Evolutionary conservation across 345 rosid genomes (phyloP).

Genomic region (Eucalyptus melliodora): DNA sequence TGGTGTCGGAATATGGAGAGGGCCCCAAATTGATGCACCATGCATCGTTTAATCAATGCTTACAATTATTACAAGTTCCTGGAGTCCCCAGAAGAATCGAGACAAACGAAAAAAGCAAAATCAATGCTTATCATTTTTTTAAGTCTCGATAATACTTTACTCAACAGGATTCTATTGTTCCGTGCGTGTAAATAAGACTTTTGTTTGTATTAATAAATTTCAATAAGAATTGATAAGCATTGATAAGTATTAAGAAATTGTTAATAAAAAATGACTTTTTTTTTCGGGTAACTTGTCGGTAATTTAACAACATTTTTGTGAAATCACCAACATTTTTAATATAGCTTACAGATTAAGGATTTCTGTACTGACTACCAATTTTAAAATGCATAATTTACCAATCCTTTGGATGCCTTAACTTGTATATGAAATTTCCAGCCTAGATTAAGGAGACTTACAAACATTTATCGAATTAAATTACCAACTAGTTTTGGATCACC

Average conservation of each 20-base stretch:
- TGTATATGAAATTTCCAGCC: neutral
- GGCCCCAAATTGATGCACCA: neutral
- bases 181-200: neutral
- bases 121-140: neutral
- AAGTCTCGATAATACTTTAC: neutral
- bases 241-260: neutral
- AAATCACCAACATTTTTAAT: neutral
- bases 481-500: neutral
- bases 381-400: neutral
- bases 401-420: neutral
- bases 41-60: neutral
- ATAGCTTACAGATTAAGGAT: neutral
- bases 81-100: neutral
- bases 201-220: neutral
- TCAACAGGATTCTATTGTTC: neutral
- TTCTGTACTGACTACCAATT: neutral
- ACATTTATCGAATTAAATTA: neutral
- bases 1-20: neutral
- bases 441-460: neutral
- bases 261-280: neutral
- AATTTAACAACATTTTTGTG: neutral
- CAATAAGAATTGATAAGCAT: neutral
- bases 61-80: neutral
- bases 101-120: neutral
- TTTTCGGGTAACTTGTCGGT: neutral